phyloP scores from a whole-genome alignment of 2,329 filamentous ascomycete genomes.

The Gremmenia infestans region DNA sequence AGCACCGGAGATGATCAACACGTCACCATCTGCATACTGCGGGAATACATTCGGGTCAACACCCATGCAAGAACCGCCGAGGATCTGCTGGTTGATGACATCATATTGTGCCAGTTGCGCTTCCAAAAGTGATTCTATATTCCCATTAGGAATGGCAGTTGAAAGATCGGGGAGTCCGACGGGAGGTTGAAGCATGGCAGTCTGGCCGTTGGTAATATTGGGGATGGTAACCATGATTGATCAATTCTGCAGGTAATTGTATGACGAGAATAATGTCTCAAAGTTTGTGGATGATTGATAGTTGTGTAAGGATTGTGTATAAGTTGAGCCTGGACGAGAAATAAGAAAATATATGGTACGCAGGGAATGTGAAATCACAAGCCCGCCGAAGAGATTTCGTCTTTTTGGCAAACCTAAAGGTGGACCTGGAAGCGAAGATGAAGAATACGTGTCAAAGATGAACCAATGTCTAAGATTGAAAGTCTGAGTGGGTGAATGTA shows the following conservation, averaged over 20 bases:
- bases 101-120: background rate
- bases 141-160: too few species aligned
- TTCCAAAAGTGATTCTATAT: too few species aligned
- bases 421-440: background rate
- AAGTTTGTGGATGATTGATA: background rate
- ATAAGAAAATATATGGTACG: background rate
- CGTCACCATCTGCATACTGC: conserved; percentile 22
- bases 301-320: background rate
- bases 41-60: conserved; percentile 1
- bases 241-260: background rate
- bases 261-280: background rate
- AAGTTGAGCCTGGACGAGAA: background rate
- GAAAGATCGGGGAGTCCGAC: too few species aligned
- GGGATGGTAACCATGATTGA: background rate
- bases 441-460: background rate
- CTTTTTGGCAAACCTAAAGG: background rate
- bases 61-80: background rate
- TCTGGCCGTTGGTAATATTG: background rate
- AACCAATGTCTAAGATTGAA: too few species aligned
- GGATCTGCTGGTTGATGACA: background rate
- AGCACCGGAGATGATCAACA: conserved; percentile 21
- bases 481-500: too few species aligned
- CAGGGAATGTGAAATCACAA: background rate
- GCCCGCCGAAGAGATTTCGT: background rate
- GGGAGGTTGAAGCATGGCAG: too few species aligned